Percentiles rank a stretch among this genome's conserved stretches.
phyloP scores from a whole-genome alignment of 2,329 filamentous ascomycete genomes.

The Ceratocystis variospora region DNA sequence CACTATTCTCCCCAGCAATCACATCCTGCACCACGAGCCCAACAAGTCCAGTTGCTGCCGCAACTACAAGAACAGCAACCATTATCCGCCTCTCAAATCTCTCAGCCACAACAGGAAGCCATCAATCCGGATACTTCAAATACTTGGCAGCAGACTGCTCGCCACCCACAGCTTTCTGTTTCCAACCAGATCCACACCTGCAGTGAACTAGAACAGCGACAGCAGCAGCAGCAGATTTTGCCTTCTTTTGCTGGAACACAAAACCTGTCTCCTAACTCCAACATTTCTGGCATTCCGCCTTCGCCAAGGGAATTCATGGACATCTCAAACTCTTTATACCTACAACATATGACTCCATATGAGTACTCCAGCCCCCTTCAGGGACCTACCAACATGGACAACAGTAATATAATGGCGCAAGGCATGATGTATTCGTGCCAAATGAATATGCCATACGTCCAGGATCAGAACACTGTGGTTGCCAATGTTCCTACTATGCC shows the following conservation, averaged over 20 bases:
- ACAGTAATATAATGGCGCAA: constrained; percentile 9
- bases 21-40: background rate
- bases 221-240: constrained; percentile 12
- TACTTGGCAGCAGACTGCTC: background rate
- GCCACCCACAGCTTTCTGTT: constrained; percentile 3
- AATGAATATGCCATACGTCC: constrained; percentile 7
- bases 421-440: constrained; percentile 13
- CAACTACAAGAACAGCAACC: constrained; percentile 1
- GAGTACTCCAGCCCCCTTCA: background rate
- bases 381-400: constrained; percentile 13
- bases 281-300: constrained; percentile 4
- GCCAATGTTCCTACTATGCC: constrained; percentile 8
- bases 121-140: constrained; percentile 13
- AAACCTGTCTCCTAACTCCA: background rate
- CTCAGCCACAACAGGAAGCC: background rate
- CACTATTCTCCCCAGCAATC: constrained; percentile 1
- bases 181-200: constrained; percentile 7
- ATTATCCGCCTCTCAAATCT: background rate
- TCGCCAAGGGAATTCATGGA: constrained; percentile 17
- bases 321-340: constrained; percentile 9
- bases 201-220: background rate
- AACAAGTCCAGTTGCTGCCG: background rate
- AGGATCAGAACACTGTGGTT: constrained; percentile 7
- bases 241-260: constrained; percentile 4
- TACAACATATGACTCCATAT: background rate